Base-by-base conservation (phyloP, 306 rosid genomes). In the Quercus alba region DNA sequence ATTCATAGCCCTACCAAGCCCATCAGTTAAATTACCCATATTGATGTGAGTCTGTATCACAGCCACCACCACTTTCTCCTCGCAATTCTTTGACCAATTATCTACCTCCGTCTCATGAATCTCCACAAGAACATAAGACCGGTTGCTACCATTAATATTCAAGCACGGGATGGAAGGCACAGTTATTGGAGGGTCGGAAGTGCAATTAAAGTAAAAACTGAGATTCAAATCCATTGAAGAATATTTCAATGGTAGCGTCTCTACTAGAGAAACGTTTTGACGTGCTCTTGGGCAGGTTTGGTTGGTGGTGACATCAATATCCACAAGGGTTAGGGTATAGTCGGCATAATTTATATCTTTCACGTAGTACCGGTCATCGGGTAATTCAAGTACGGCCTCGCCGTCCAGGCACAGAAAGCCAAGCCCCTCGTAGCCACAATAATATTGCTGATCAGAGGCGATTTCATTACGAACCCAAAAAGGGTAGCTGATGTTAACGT, bases 21-120 rank as follows among this genome's bases (percentile, higher is more conserved):
- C 0, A n/a, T 0, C 1, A 56, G 0, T n/a, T 0, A 56, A 18
- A 56, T 56, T 0, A 5, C 0, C 0, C 0, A 0, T n/a, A 56
- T 6, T 20, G 0, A 56, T 56, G 1, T 55, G 3, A 2, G 58
- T 17, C 25, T 8, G 0, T 6, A 0, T 19, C 61, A 56, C 61
- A 0, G 25, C 0, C 21, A 20, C 23, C 61, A 56, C 61, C 61
- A 56, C 61, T 18, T 2, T 56, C 12, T 6, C 4, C 25, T 56
- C 0, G 12, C 61, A 56, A n/a, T 1, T 56, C 3, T 18, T 18
- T 56, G 61, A 6, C 61, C 61, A 56, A 5, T n/a, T 4, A 18
- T n/a, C n/a, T n/a, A n/a, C 25, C 23, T 0, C 25, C 12, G 61
- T n/a, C 61, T 56, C 61, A 6, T 56, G 0, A 0, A 1, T 8